Conservation (phyloP, 192 early-diverging fungal species). For the Entrophospora sp. region DNA sequence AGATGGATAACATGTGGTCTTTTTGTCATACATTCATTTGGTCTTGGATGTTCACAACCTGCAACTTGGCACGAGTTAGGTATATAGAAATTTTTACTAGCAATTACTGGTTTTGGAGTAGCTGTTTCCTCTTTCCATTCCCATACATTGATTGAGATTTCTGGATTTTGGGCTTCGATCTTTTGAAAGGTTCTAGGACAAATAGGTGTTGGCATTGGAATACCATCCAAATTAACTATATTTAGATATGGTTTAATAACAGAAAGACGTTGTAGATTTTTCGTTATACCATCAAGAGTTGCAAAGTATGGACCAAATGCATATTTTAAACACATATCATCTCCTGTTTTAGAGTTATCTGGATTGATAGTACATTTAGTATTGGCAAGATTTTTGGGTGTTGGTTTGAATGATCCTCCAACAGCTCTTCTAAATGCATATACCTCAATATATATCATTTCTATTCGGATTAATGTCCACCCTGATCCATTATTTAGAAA, state of each 20-base stretch:
- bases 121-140: neutral
- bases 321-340: too few relatives aligned
- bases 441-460: conserved; percentile 2
- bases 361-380: too few relatives aligned
- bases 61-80: neutral
- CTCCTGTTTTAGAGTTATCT: too few relatives aligned
- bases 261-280: neutral
- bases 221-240: neutral
- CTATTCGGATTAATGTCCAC: neutral
- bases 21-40: neutral
- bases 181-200: neutral
- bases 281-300: neutral
- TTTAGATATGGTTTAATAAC: too few relatives aligned
- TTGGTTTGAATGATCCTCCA: neutral
- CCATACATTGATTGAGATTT: conserved; percentile 2
- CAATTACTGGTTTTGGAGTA: conserved; percentile 8
- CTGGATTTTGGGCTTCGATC: neutral
- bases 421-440: neutral
- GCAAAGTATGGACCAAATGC: neutral
- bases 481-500: neutral
- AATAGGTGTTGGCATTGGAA: conserved; percentile 1
- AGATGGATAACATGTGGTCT: conserved; percentile 16
- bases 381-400: too few relatives aligned
- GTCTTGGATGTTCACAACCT: neutral
- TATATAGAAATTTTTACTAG: conserved; percentile 15